Percentiles rank a stretch among this genome's conserved stretches.
phyloP scores from a whole-genome alignment of 805 yeast genomes.

The Candida boleticola region DNA sequence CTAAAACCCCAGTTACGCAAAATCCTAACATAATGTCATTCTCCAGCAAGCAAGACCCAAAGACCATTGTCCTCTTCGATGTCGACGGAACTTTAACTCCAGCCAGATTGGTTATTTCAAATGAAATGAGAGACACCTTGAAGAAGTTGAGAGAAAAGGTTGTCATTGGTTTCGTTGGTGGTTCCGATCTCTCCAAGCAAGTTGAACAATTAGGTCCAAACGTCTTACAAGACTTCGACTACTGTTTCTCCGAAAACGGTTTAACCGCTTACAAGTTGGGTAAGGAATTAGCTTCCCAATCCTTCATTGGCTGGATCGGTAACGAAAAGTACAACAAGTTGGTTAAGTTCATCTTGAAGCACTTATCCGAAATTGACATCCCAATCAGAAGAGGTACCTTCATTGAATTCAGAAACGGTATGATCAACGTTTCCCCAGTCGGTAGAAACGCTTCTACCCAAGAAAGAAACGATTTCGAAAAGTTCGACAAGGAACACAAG shows the following conservation, averaged over 20 bases:
- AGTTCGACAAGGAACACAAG: constrained; percentile 74
- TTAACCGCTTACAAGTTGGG: constrained; percentile 95
- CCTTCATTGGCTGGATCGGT: constrained; percentile 94
- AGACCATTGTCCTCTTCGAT: constrained; percentile 88
- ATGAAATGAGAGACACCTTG: constrained; percentile 74
- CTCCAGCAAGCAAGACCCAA: constrained; percentile 75
- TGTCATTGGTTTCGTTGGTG: constrained; percentile 97
- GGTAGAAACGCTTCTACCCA: constrained; percentile 96
- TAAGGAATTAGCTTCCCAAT: constrained; percentile 83
- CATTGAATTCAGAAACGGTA: constrained; percentile 98
- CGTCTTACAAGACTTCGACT: constrained; percentile 80
- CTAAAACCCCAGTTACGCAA: no score
- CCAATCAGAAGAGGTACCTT: constrained; percentile 99
- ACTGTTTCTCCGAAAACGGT: constrained; percentile 96
- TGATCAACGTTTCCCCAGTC: constrained; percentile 96
- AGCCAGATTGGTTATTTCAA: constrained; percentile 78
- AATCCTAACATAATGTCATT: no score
- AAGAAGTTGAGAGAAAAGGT: constrained; percentile 81
- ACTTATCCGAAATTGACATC: constrained; percentile 80
- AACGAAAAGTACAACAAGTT: constrained; percentile 89
- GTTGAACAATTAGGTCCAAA: constrained; percentile 89
- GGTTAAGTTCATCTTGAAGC: constrained; percentile 78
- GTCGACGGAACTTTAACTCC: constrained; percentile 99
- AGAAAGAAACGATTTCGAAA: constrained; percentile 92
- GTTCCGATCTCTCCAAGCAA: constrained; percentile 92